Percentiles rank a stretch among this genome's conserved stretches.
phyloP scores from a whole-genome alignment of 352 stramenopile species.

The Pythium volutum region DNA sequence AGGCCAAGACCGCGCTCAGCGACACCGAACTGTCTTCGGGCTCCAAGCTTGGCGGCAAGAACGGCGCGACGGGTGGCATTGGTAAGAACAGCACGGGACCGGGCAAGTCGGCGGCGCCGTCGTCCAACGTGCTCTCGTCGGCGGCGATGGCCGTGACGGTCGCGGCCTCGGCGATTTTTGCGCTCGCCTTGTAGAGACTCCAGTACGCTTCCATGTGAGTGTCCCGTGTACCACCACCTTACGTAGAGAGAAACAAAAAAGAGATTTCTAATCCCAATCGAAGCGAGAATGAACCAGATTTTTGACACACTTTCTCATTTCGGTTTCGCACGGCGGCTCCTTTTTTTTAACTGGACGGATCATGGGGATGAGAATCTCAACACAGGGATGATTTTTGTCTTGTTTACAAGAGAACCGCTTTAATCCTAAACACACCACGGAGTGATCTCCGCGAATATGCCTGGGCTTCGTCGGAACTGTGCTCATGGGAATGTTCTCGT shows the following conservation, averaged over 20 bases:
- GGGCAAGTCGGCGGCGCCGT: neutral
- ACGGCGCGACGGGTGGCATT: conserved; percentile 8
- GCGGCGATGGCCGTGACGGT: neutral
- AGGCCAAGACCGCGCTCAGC: conserved; percentile 32
- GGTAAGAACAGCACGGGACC: conserved; percentile 2
- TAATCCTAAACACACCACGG: too few species aligned
- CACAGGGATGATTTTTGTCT: too few species aligned
- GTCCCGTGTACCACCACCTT: conserved; percentile 7
- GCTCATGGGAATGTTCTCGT: neutral
- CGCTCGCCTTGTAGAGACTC: conserved; percentile 12
- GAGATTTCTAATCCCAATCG: neutral
- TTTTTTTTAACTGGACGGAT: too few species aligned
- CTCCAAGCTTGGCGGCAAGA: conserved; percentile 20
- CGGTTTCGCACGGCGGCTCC: neutral
- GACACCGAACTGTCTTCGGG: conserved; percentile 22
- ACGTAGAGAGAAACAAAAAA: conserved; percentile 4
- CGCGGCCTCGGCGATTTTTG: conserved; percentile 1
- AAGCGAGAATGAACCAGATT: neutral
- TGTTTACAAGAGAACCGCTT: too few species aligned
- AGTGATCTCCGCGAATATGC: too few species aligned
- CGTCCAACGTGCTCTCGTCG: conserved; percentile 1
- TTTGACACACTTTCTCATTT: neutral
- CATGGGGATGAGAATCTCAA: too few species aligned
- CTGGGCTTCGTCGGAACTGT: too few species aligned
- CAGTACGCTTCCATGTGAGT: neutral